Conservation (phyloP, 1,284 basidiomycete species). For the Fomitopsis pinicola region DNA sequence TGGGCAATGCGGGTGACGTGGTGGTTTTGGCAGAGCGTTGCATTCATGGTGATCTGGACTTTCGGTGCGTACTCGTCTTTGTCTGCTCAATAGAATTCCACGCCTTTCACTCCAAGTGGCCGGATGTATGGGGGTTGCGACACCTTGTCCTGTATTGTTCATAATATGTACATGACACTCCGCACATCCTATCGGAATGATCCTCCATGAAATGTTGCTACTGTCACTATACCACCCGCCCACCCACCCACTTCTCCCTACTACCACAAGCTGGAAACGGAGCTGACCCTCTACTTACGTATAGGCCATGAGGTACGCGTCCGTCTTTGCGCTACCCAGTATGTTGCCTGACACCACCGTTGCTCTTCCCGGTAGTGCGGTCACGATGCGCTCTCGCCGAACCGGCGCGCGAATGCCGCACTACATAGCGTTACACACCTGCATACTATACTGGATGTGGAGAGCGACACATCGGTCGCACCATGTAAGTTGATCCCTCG, state of each 20-base stretch:
- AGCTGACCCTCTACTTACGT: too few species aligned
- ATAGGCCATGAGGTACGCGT: too few species aligned
- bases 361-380: conserved; percentile 21
- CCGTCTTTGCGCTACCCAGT: too few species aligned
- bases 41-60: conserved; percentile 25
- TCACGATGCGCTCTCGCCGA: conserved; percentile 25
- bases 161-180: too few species aligned
- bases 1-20: conserved; percentile 19
- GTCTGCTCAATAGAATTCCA: too few species aligned
- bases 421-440: conserved; percentile 30
- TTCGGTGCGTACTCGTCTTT: conserved; percentile 17
- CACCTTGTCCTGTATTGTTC: background rate
- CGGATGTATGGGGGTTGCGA: background rate
- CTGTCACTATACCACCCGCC: too few species aligned
- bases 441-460: conserved; percentile 49
- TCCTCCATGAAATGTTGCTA: too few species aligned
- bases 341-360: too few species aligned
- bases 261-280: too few species aligned
- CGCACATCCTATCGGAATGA: too few species aligned
- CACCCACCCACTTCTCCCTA: too few species aligned
- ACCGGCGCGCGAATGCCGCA: conserved; percentile 21
- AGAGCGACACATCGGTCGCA: conserved; percentile 44
- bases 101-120: too few species aligned
- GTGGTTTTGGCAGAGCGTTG: conserved; percentile 28
- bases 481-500: conserved; percentile 16